Evolutionary conservation across 208 protist genomes (phyloP).

Genomic region (Acanthamoeba divionensis): DNA sequence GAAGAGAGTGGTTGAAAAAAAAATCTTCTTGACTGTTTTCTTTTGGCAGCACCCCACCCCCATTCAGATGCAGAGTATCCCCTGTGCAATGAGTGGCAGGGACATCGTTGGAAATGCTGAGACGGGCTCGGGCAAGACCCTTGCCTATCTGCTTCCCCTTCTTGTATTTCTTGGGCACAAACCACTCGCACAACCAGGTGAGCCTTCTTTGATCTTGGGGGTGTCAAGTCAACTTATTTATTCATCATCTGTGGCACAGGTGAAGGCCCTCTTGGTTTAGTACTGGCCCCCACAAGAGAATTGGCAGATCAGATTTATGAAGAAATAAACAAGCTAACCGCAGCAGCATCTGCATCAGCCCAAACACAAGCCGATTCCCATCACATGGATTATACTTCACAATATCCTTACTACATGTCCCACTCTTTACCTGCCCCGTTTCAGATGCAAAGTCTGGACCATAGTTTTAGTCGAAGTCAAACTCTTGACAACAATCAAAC

Average conservation of each 20-base stretch:
- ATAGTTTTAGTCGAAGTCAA: too few relatives aligned
- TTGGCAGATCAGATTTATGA: background rate
- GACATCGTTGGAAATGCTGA: slow-evolving; percentile 85
- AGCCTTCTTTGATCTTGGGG: too few relatives aligned
- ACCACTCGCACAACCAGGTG: background rate
- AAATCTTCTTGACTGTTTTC: too few relatives aligned
- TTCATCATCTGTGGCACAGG: background rate
- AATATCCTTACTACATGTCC: background rate
- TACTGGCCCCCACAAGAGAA: slow-evolving; percentile 33
- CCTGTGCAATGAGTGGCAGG: slow-evolving; percentile 77
- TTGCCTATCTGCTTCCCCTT: background rate
- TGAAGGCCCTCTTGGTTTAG: slow-evolving; percentile 19
- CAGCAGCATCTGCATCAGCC: background rate
- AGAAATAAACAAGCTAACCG: background rate
- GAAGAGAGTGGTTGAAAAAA: too few relatives aligned
- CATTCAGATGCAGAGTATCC: slow-evolving; percentile 85
- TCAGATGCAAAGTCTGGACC: too few relatives aligned
- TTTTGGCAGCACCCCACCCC: slow-evolving; percentile 71
- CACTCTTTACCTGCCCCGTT: too few relatives aligned
- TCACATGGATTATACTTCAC: background rate
- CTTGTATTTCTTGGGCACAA: background rate
- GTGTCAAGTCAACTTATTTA: too few relatives aligned
- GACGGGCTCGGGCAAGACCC: slow-evolving; percentile 73
- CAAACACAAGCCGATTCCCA: background rate
- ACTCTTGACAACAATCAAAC: background rate